A percentile compares a stretch with the other conserved stretches of the same genome.
phyloP scores from a whole-genome alignment of 116 monocot genomes.

The Zostera marina region DNA sequence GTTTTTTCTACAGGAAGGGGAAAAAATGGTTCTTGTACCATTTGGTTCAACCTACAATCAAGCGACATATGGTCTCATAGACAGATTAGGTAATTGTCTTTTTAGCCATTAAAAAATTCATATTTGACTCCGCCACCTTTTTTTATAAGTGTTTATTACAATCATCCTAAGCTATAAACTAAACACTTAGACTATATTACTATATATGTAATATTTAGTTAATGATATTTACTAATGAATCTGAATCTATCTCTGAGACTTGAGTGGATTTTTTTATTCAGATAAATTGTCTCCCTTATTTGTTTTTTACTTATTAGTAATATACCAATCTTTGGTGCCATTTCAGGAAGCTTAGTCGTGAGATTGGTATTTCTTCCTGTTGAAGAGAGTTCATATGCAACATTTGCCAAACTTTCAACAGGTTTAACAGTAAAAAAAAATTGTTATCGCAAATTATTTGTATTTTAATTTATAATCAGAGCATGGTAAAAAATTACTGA shows the following conservation, averaged over 20 bases:
- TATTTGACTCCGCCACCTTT: neutral
- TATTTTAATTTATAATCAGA: no score
- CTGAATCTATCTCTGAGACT: neutral
- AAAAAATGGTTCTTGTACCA: slow-evolving; percentile 70
- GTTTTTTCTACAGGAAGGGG: slow-evolving; percentile 86
- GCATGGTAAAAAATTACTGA: no score
- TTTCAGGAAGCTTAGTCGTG: slow-evolving; percentile 81
- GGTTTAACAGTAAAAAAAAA: slow-evolving; percentile 31
- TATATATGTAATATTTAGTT: no score
- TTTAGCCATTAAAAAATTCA: neutral
- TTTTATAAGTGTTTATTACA: neutral
- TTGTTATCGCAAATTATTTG: neutral
- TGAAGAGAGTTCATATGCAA: slow-evolving; percentile 86
- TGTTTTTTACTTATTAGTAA: neutral
- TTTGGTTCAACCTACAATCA: slow-evolving; percentile 82
- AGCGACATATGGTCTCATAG: slow-evolving; percentile 83
- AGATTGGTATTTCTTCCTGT: slow-evolving; percentile 86
- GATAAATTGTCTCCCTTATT: neutral
- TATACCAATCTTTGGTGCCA: neutral
- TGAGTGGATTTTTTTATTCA: neutral
- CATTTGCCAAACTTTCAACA: slow-evolving; percentile 73
- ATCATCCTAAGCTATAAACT: no score
- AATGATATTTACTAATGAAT: no score
- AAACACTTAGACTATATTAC: no score
- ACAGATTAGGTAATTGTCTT: slow-evolving; percentile 31